phyloP scores from a whole-genome alignment of 768 basidiomycete species.

The Phylloporus scabripes region DNA sequence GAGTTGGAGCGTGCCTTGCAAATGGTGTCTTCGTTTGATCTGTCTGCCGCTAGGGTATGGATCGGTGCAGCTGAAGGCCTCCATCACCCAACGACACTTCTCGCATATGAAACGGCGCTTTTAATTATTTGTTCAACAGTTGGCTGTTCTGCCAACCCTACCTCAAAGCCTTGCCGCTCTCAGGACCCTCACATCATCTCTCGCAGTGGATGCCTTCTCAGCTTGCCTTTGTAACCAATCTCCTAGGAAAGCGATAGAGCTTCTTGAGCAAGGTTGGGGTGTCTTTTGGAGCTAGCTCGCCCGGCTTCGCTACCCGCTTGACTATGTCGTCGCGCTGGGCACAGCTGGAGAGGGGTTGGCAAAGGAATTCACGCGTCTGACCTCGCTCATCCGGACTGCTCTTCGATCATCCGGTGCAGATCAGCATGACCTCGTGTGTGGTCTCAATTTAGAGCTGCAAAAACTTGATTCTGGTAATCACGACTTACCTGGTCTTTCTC shows the following conservation, averaged over 20 bases:
- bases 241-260: slow-evolving; percentile 12
- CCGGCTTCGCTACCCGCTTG: slow-evolving; percentile 6
- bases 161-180: neutral
- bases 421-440: neutral
- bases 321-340: neutral
- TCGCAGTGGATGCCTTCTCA: slow-evolving; percentile 9
- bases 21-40: neutral
- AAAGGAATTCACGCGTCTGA: slow-evolving; percentile 3
- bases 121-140: slow-evolving; percentile 3
- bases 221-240: slow-evolving; percentile 9
- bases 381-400: neutral
- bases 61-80: neutral
- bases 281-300: slow-evolving; percentile 16
- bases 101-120: slow-evolving; percentile 1
- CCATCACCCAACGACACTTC: neutral
- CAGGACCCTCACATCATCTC: slow-evolving; percentile 1
- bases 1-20: neutral
- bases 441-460: neutral
- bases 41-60: neutral
- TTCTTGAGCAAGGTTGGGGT: slow-evolving; percentile 8
- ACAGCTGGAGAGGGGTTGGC: neutral
- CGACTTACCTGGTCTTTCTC: neutral
- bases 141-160: neutral
- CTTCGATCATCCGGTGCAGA: neutral
- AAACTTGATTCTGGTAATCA: neutral